Conservation (phyloP, 352 stramenopile genomes). For the Globisporangium nagaii region DNA sequence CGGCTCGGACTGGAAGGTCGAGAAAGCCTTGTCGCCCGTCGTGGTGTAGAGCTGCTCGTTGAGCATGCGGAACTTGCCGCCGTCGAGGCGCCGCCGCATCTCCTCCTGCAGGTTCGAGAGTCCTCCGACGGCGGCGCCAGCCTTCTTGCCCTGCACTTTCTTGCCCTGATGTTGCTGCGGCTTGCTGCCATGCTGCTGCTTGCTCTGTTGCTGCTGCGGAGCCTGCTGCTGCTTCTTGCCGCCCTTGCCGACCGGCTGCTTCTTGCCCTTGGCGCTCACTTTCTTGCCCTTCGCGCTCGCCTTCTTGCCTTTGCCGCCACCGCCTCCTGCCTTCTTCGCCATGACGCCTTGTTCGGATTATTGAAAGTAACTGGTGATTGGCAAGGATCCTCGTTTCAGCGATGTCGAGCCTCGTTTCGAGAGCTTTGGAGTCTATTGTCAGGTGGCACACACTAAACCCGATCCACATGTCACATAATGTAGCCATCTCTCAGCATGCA, state of each 20-base stretch:
- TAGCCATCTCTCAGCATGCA: too few relatives aligned
- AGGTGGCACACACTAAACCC: too few relatives aligned
- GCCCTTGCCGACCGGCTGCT: background rate
- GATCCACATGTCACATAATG: too few relatives aligned
- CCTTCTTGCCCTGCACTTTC: constrained; percentile 9
- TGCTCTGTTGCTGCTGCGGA: background rate
- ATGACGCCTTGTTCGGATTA: background rate
- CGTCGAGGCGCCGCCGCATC: constrained; percentile 88
- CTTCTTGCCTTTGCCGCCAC: constrained; percentile 12
- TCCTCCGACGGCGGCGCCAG: constrained; percentile 18
- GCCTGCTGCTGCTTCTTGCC: constrained; percentile 5
- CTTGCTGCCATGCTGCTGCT: background rate
- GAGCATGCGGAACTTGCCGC: constrained; percentile 96
- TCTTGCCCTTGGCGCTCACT: constrained; percentile 6
- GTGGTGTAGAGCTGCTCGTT: constrained; percentile 99
- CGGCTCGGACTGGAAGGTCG: constrained; percentile 91
- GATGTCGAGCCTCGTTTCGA: background rate
- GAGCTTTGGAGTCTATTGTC: too few relatives aligned
- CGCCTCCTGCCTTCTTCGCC: constrained; percentile 4
- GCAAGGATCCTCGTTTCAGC: background rate
- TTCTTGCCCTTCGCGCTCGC: constrained; percentile 9
- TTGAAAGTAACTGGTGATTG: background rate
- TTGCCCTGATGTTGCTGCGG: constrained; percentile 3
- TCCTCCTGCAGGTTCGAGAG: constrained; percentile 65
- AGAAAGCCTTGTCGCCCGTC: constrained; percentile 86